Evolutionary conservation across 2,329 filamentous ascomycete species (phyloP), one percentile per base, ranked within the genome.

Genomic region (Calycina herbarum): DNA sequence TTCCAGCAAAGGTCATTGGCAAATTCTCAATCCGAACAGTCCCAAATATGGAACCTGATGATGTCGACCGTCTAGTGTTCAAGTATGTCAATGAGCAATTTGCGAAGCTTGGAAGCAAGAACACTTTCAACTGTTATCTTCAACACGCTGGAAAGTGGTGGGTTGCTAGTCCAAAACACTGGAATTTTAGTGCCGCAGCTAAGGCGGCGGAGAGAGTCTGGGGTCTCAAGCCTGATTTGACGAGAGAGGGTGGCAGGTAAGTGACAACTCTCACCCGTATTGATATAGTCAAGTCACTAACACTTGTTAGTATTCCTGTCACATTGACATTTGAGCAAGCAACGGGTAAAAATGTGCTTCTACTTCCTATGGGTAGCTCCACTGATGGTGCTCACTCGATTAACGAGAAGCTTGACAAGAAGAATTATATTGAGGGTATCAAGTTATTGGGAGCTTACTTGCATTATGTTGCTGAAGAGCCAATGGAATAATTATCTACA

Each of bases 11-110:
- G 84, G 95, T 99, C 65, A 91, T 90, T 75, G 95, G 95, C 80
- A 99, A 99, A 82, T 99, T 99, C 84, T 96, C 92, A 61, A 97
- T 99, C 81, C 89, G 95, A 72, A 98, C 94, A 42, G 95, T 99
- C 27, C 95, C 95, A 62, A 88, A 99, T 82, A 99, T 99, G 95
- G 91, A 97, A 77, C 93, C 93, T 73, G 89, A 93, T 64, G 87
- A 89, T 76, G 96, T 97, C 75, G 96, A 96, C 81, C 85, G 88
- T 76, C 84, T 90, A 57, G 94, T 99, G 56, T 91, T 88, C 82
- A 89, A 91, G 78, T 91, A 94, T 78, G 85, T 98, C 70, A 86
- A 94, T 76, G 88, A 91, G 70, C 88, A 91, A 72, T 97, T 96
- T 78, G 89, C 90, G 73, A 93, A 93, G 80, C 85, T 98, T 40